These are phyloP conservation scores for Orbilia blumenaviensis DNA, from an alignment of 2,329 filamentous ascomycete species.

Conservation along the genomic window DNA sequence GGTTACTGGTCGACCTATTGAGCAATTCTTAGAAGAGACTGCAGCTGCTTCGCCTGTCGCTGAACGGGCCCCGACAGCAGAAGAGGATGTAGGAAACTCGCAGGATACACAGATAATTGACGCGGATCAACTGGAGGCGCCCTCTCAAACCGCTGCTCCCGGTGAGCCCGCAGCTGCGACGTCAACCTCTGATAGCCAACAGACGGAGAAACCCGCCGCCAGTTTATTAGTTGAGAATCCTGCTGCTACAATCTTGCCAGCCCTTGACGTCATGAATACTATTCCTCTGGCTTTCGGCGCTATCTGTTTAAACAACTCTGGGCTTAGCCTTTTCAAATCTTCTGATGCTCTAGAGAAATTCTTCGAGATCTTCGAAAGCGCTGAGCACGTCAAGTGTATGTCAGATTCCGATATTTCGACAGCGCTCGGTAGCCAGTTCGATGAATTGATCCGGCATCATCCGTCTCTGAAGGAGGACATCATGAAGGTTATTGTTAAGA, in stretches of 20 bases:
- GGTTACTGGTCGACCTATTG: conserved; percentile 67
- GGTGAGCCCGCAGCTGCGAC: neutral
- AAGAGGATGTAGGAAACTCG: conserved; percentile 30
- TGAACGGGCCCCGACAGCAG: conserved; percentile 34
- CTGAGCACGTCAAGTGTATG: conserved; percentile 85
- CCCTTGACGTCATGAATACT: conserved; percentile 84
- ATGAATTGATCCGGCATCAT: conserved; percentile 94
- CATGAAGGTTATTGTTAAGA: conserved; percentile 83
- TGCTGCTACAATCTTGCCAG: conserved; percentile 81
- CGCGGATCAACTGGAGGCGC: conserved; percentile 34
- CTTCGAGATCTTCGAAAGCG: conserved; percentile 95
- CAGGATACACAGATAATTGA: conserved; percentile 53
- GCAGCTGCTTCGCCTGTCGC: conserved; percentile 15
- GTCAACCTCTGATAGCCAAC: conserved; percentile 18
- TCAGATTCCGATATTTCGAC: conserved; percentile 76
- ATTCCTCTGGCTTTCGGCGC: conserved; percentile 90
- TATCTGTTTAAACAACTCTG: conserved; percentile 87
- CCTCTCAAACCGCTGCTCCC: conserved; percentile 23
- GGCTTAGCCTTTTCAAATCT: conserved; percentile 84
- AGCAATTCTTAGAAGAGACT: conserved; percentile 38
- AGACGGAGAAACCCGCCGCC: conserved; percentile 21
- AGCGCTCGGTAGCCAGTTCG: conserved; percentile 82
- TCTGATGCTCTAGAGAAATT: conserved; percentile 85
- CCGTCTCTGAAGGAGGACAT: conserved; percentile 82
- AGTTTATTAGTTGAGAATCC: conserved; percentile 57